phyloP scores from a whole-genome alignment of 2,329 filamentous ascomycete genomes.

The Aureobasidium sp. region DNA sequence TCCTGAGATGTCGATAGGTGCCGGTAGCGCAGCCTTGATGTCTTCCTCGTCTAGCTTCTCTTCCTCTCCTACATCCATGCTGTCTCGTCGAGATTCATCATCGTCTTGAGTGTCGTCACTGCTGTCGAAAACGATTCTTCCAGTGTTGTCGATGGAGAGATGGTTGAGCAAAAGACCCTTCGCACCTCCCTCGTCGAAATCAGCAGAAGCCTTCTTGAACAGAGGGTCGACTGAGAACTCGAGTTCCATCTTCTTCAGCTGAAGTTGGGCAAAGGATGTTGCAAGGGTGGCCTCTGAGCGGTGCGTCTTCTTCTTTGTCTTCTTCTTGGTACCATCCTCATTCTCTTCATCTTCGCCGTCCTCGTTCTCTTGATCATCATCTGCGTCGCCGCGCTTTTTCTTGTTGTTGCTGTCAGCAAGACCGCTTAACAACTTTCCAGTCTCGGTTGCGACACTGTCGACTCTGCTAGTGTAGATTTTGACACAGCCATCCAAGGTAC shows the following conservation, averaged over 20 bases:
- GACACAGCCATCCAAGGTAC: slow-evolving; percentile 96
- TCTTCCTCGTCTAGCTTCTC: slow-evolving; percentile 44
- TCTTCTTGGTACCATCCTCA: slow-evolving; percentile 59
- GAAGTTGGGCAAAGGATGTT: slow-evolving; percentile 85
- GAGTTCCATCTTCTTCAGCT: slow-evolving; percentile 97
- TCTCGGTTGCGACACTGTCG: slow-evolving; percentile 98
- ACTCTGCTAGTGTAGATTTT: slow-evolving; percentile 99
- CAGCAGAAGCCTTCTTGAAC: slow-evolving; percentile 99
- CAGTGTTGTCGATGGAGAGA: slow-evolving; percentile 92
- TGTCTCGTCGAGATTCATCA: slow-evolving; percentile 38
- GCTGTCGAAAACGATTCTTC: slow-evolving; percentile 98
- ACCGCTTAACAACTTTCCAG: slow-evolving; percentile 93
- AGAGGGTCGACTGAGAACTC: slow-evolving; percentile 97
- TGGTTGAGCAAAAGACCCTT: slow-evolving; percentile 97
- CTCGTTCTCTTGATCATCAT: slow-evolving; percentile 64
- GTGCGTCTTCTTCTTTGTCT: slow-evolving; percentile 74
- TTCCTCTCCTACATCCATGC: slow-evolving; percentile 47
- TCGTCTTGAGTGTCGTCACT: slow-evolving; percentile 80
- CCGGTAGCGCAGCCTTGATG: slow-evolving; percentile 54
- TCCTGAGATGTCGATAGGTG: slow-evolving; percentile 81
- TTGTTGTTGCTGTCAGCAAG: slow-evolving; percentile 85
- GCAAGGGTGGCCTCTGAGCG: slow-evolving; percentile 95
- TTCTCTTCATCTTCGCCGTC: slow-evolving; percentile 70
- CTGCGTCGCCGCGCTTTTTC: slow-evolving; percentile 51
- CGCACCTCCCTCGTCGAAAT: slow-evolving; percentile 98